These are phyloP conservation scores for Rusavskia elegans DNA, from an alignment of 495 filamentous ascomycete species.

Conservation along the genomic window DNA sequence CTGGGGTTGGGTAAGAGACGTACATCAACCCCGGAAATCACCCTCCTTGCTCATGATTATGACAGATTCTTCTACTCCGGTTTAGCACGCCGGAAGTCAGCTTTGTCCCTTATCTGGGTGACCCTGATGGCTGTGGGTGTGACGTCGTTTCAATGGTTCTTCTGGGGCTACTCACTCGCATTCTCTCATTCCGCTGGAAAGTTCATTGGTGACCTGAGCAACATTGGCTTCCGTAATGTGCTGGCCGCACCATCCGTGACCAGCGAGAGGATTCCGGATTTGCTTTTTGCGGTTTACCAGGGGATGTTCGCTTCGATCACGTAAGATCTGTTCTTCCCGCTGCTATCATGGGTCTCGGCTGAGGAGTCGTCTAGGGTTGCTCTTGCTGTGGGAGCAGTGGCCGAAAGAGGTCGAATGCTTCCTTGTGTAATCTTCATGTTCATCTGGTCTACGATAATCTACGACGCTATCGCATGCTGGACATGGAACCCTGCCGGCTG, in stretches of 20 bases:
- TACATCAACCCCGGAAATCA: background rate
- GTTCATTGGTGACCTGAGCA: slow-evolving; percentile 72
- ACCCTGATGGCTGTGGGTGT: slow-evolving; percentile 92
- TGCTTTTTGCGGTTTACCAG: slow-evolving; percentile 88
- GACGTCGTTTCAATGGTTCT: slow-evolving; percentile 95
- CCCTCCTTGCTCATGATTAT: background rate
- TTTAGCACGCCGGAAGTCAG: slow-evolving; percentile 90
- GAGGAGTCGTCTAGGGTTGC: slow-evolving; percentile 40
- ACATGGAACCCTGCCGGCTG: slow-evolving; percentile 88
- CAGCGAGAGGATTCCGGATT: slow-evolving; percentile 65
- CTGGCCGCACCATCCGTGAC: slow-evolving; percentile 71
- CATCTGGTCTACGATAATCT: slow-evolving; percentile 86
- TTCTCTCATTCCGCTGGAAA: slow-evolving; percentile 75
- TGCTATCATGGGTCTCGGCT: background rate
- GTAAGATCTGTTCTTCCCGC: slow-evolving; percentile 26
- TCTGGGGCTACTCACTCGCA: slow-evolving; percentile 92
- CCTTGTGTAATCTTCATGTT: slow-evolving; percentile 94
- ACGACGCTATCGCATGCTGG: slow-evolving; percentile 95
- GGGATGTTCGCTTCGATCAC: slow-evolving; percentile 97
- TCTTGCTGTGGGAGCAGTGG: slow-evolving; percentile 79
- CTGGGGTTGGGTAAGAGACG: slow-evolving; percentile 58
- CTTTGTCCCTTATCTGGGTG: slow-evolving; percentile 87
- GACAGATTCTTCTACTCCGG: slow-evolving; percentile 91
- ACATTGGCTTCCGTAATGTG: slow-evolving; percentile 75
- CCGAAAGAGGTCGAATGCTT: slow-evolving; percentile 88